Base-by-base conservation (phyloP, 73 alveolate genomes). In the Durusdinium trenchii region DNA sequence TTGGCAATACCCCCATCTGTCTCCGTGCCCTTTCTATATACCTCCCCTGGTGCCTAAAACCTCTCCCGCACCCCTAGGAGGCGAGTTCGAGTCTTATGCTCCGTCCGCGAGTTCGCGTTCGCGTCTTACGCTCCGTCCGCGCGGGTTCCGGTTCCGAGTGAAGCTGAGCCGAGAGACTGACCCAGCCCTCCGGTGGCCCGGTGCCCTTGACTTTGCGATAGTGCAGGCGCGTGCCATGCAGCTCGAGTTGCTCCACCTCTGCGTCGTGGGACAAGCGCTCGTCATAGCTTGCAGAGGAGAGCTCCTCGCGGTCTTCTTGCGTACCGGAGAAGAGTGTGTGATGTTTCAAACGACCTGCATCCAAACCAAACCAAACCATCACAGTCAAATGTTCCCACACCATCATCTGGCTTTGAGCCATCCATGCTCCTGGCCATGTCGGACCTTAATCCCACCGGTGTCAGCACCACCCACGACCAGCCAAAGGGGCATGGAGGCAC, bases 131-230 rank as follows among this genome's bases (percentile, higher is more conserved):
- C n/a, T n/a, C n/a, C n/a, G n/a, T n/a, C n/a, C n/a, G n/a, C n/a
- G n/a, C n/a, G n/a, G n/a, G n/a, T n/a, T n/a, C n/a, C n/a, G n/a
- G n/a, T n/a, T n/a, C n/a, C n/a, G n/a, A n/a, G n/a, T n/a, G n/a
- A n/a, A n/a, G n/a, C n/a, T n/a, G n/a, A n/a, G n/a, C n/a, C n/a
- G n/a, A n/a, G n/a, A n/a, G n/a, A 51, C 99, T 94, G 47, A 73
- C 98, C 98, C 98, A 91, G 67, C 98, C 98, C 75, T 91, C 98
- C 98, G 61, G 47, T 7, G 98, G 98, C 45, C 98, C 98, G 35
- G 78, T 69, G 75, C 89, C 98, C 3, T 54, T n/a, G 87, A 91
- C 50, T 67, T 57, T 52, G 10, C 76, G 54, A 76, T 61, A 91
- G 54, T 91, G 98, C 3, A 91, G 98, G 26, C 98, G 98, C 10